Evolutionary conservation across 1,284 basidiomycete genomes (phyloP).

Genomic region (Abortiporus biennis): DNA sequence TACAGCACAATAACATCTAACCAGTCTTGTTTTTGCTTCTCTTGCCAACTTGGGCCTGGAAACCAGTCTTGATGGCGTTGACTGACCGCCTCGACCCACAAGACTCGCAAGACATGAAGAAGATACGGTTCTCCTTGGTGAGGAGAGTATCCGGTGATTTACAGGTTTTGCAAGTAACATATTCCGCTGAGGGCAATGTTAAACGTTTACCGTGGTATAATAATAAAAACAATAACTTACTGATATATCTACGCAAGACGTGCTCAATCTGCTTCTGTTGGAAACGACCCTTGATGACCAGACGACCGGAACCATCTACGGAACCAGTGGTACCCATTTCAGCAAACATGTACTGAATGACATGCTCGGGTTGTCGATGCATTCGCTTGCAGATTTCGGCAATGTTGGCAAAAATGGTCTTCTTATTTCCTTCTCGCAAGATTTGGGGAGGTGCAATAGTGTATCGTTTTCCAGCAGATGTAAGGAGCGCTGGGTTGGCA

Average conservation of each 20-base stretch:
- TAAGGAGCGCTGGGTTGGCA: constrained; percentile 91
- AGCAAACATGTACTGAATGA: constrained; percentile 95
- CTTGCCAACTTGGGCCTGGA: constrained; percentile 94
- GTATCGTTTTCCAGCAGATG: constrained; percentile 84
- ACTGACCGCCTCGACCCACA: constrained; percentile 93
- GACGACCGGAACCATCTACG: constrained; percentile 87
- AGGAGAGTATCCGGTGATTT: constrained; percentile 97
- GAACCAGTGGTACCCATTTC: constrained; percentile 98
- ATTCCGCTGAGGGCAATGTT: constrained; percentile 66
- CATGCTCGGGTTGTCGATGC: constrained; percentile 99
- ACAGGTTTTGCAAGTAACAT: constrained; percentile 99
- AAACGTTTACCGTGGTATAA: constrained; percentile 3
- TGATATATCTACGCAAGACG: constrained; percentile 93
- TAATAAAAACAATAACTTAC: constrained; percentile 38
- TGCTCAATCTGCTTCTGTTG: constrained; percentile 99
- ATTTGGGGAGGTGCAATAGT: constrained; percentile 97
- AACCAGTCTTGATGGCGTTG: constrained; percentile 96
- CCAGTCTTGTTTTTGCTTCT: constrained; percentile 67
- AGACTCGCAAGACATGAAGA: constrained; percentile 97
- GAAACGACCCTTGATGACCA: constrained; percentile 98
- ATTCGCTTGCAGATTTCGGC: constrained; percentile 98
- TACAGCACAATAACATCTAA: no score
- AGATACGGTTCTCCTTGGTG: constrained; percentile 97
- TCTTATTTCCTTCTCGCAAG: constrained; percentile 93
- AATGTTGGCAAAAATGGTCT: constrained; percentile 95